Evolutionary conservation across 177 flowering plant genomes (phyloP), one percentile per base, ranked within the genome.

Genomic region (Vitis hybrid): DNA sequence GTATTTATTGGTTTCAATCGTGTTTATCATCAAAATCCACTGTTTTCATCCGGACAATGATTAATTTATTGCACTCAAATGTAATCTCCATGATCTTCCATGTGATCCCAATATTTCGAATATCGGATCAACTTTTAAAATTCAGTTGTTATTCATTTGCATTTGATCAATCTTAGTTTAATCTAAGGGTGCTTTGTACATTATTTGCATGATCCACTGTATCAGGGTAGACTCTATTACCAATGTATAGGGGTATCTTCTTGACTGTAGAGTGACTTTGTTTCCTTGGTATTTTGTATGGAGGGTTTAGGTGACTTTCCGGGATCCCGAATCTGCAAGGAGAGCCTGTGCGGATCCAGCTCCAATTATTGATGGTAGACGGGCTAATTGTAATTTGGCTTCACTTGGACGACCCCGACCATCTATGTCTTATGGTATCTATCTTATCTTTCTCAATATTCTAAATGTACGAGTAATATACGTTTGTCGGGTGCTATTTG

Each of bases 221-320:
- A 4, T 35, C 46, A 35, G 46, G 46, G 46, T 35, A 35, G 46
- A 35, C 46, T 35, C 7, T 35, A 35, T 35, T 35, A 35, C 8
- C 46, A 6, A 35, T 35, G 46, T 35, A 35, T 35, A 35, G 64
- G 64, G 41, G 4, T 21, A 7, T 30, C 35, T 61, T 51, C 9
- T 9, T 58, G 50, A n/a, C 32, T 32, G 35, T 52, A 9, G 72
- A 75, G 74, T 86, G 88, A 85, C 78, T 75, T 79, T 73, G 65
- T 76, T 73, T 72, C 51, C 54, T 65, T 72, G 64, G 73, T 72
- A 52, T 73, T 79, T 79, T 84, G 68, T 82, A 68, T 84, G 88
- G 92, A 83, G 87, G 91, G 84, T 82, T 78, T 87, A 94, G 98
- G 98, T 94, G 80, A 94, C 97, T 76, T 94, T 94, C 76, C 91